phyloP scores from a whole-genome alignment of 768 basidiomycete species.

The Xerocomellus dryophilus region DNA sequence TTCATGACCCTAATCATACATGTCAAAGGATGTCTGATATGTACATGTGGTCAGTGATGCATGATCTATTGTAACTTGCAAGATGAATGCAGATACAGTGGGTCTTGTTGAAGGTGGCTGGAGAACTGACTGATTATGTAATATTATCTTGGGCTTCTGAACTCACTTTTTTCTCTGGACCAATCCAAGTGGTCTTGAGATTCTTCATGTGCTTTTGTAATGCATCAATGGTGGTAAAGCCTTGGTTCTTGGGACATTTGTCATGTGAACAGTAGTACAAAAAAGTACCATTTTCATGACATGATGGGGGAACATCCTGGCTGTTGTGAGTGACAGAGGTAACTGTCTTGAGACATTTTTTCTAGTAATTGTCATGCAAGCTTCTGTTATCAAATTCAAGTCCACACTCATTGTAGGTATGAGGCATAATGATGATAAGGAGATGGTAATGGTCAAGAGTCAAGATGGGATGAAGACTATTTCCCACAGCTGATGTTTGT shows the following conservation, averaged over 20 bases:
- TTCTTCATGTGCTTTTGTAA: not conserved
- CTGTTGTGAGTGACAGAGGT: not conserved
- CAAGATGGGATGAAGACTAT: no score
- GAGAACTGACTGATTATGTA: no score
- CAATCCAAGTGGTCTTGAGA: not conserved
- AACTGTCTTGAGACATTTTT: not conserved
- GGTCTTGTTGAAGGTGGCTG: no score
- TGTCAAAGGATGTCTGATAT: no score
- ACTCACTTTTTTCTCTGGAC: not conserved
- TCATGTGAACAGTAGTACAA: not conserved
- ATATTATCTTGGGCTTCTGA: no score
- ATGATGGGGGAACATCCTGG: not conserved
- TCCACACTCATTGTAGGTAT: not conserved
- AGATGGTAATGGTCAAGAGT: no score
- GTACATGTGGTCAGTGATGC: no score
- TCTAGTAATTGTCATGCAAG: not conserved
- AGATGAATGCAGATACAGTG: no score
- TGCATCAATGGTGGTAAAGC: not conserved
- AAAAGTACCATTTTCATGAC: not conserved
- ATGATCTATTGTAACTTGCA: no score
- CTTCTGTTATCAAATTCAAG: not conserved
- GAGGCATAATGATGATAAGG: not conserved
- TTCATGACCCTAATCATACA: no score
- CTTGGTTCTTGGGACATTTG: not conserved
- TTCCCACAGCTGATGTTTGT: no score